phyloP scores from a whole-genome alignment of 2,329 filamentous ascomycete species.

The Grosmannia penicillata region DNA sequence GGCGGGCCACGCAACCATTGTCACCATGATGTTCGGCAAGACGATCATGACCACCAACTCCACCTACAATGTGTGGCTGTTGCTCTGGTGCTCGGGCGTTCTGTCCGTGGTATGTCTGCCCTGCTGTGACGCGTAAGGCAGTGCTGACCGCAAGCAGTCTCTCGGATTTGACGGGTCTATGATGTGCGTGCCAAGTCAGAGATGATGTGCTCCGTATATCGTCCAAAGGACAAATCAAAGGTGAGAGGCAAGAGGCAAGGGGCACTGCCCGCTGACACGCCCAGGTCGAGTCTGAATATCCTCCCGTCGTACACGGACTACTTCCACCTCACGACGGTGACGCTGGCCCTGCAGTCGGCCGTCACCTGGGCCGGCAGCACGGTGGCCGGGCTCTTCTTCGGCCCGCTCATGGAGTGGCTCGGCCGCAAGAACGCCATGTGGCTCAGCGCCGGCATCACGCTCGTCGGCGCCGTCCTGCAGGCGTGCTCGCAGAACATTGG shows the following conservation, averaged over 20 bases:
- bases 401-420: conserved; percentile 10
- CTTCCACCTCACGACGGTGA: conserved; percentile 17
- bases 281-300: conserved; percentile 14
- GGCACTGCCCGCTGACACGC: not conserved
- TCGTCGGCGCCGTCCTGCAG: conserved; percentile 10
- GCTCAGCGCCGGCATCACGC: not conserved
- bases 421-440: conserved; percentile 12
- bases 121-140: not conserved
- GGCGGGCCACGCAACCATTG: not conserved
- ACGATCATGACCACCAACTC: conserved; percentile 4
- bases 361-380: conserved; percentile 10
- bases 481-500: conserved; percentile 18
- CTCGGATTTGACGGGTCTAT: not conserved
- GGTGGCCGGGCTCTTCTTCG: conserved; percentile 10
- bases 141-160: not conserved
- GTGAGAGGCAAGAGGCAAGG: too few species aligned
- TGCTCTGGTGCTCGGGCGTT: conserved; percentile 2
- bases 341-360: conserved; percentile 6
- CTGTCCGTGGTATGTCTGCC: conserved; percentile 1
- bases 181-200: not conserved
- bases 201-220: too few species aligned
- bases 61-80: conserved; percentile 1
- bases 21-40: conserved; percentile 2
- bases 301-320: conserved; percentile 19
- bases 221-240: too few species aligned